Base-by-base conservation (phyloP, 2,329 filamentous ascomycete genomes). In the Calonectria hawksworthii region DNA sequence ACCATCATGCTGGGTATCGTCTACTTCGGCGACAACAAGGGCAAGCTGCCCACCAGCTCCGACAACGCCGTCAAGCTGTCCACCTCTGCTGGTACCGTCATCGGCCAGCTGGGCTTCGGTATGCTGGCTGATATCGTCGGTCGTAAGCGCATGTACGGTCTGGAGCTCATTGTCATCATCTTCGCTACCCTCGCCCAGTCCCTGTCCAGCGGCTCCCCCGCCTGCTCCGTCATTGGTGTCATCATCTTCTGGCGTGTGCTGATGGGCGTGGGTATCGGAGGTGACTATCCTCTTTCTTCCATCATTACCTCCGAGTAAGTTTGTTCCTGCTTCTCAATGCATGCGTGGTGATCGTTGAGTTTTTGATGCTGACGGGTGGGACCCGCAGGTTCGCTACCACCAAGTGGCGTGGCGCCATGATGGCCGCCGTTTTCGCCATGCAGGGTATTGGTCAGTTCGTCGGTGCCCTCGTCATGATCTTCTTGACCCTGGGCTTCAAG, bases 11-110 rank as follows among this genome's bases (percentile, higher is more conserved):
- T 96, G 66, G 95, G 94, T 52, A 92, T 96, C 64, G 94, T 96
- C 78, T 96, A 94, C 88, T 96, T 90, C 83, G 90, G 90, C 61
- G 83, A 84, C 70, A 82, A 79, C 18, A 70, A 70, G 68, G 92
- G 92, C 23, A 87, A 87, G 41, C 93, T 96, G 82, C 93, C 94
- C 16, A 86, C 89, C 38, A 88, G 85, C 72, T 91, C 94, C 11
- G 94, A 97, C 80, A 96, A 93, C 6, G 94, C 94, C 30, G 96
- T 98, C 88, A 98, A 98, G 86, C 92, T 96, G 70, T 92, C 95
- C 28, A 97, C 95, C 16, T 96, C 94, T 36, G 93, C 93, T 74
- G 95, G 95, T 74, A 97, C 95, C 26, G 94, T 98, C 69, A 87
- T 98, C 65, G 95, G 95, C 44, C 95, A 98, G 86, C 87, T 97